Base-by-base conservation (phyloP, 2,329 filamentous ascomycete species). In the Colletotrichum sp. region DNA sequence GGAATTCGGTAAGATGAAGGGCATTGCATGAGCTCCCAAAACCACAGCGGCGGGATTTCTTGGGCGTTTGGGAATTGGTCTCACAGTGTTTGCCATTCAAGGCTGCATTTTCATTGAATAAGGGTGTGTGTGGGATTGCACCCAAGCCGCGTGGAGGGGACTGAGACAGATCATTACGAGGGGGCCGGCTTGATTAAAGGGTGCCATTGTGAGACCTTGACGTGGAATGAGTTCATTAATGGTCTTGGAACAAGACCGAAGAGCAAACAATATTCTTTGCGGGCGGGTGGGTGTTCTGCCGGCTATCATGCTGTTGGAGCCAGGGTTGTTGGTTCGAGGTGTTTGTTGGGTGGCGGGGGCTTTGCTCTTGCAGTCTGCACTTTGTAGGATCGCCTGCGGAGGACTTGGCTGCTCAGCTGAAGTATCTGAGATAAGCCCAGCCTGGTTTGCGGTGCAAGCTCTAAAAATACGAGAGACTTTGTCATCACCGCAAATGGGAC, bases 381-480 rank as follows among this genome's bases (percentile, higher is more conserved):
- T 28, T 70, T 39, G 60, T 36, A 68, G 68, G 61, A 72, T 75
- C 39, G 34, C 30, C 55, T 75, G 55, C 55, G 73, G 55, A 57
- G 69, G 6, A 39, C 68, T 75, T 72, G 69, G 72, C 63, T 32
- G 24, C 55, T 72, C 72, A 68, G 61, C 69, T 63, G 36, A 39
- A 34, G 61, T 48, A 57, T 74, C 24, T n/a, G 63, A 67, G 69
- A 72, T 75, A 57, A 72, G 69, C 73, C 55, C 36, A 36, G 61
- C 16, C 26, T 59, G 16, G 39, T 52, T 48, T 48, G 7, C 24
- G 18, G 14, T n/a, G 28, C 39, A 12, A 13, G 10, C 26, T 63
- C 73, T 69, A 74, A 75, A 75, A 75, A 75, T 75, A 73, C 64
- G 26, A 64, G 30, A 65, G 16, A 30, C 59, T 61, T 69, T 69